Percentiles rank a stretch among this genome's conserved stretches.
phyloP scores from a whole-genome alignment of 2,329 filamentous ascomycete genomes.

The Sporothrix sp. region DNA sequence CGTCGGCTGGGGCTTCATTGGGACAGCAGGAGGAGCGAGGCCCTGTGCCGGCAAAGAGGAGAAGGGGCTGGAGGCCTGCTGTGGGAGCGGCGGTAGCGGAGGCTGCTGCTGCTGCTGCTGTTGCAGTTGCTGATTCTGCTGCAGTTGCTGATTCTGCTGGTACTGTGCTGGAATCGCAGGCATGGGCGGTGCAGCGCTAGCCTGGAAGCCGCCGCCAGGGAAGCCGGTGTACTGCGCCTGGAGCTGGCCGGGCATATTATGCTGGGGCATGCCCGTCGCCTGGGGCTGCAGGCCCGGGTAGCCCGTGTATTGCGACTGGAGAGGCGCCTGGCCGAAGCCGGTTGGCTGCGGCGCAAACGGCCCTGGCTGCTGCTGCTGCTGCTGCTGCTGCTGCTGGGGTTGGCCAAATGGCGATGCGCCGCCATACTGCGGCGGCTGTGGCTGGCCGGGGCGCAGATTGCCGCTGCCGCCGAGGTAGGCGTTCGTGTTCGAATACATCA shows the following conservation, averaged over 20 bases:
- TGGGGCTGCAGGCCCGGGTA: conserved; percentile 42
- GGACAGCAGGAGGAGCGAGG: conserved; percentile 39
- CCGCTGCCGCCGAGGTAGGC: conserved; percentile 69
- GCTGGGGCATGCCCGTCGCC: conserved; percentile 39
- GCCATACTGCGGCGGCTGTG: conserved; percentile 42
- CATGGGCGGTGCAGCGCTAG: conserved; percentile 45
- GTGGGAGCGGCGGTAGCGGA: conserved; percentile 21
- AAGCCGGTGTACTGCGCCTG: conserved; percentile 63
- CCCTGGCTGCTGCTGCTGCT: conserved; percentile 41
- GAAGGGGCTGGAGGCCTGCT: conserved; percentile 37
- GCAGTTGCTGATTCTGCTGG: conserved; percentile 37
- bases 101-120: conserved; percentile 28
- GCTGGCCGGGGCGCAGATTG: conserved; percentile 59
- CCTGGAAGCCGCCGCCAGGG: conserved; percentile 45
- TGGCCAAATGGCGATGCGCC: conserved; percentile 38
- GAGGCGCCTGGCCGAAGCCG: conserved; percentile 45
- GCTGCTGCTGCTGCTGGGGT: conserved; percentile 29
- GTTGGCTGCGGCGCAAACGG: conserved; percentile 51
- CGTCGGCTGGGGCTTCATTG: conserved; percentile 56
- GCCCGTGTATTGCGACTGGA: conserved; percentile 53
- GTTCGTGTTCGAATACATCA: conserved; percentile 87
- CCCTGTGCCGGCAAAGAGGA: conserved; percentile 35
- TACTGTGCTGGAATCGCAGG: conserved; percentile 54
- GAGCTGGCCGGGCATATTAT: conserved; percentile 45
- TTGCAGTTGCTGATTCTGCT: conserved; percentile 46